Evolutionary conservation across 2,329 filamentous ascomycete species (phyloP).

Genomic region (Penicillium rolfsii): DNA sequence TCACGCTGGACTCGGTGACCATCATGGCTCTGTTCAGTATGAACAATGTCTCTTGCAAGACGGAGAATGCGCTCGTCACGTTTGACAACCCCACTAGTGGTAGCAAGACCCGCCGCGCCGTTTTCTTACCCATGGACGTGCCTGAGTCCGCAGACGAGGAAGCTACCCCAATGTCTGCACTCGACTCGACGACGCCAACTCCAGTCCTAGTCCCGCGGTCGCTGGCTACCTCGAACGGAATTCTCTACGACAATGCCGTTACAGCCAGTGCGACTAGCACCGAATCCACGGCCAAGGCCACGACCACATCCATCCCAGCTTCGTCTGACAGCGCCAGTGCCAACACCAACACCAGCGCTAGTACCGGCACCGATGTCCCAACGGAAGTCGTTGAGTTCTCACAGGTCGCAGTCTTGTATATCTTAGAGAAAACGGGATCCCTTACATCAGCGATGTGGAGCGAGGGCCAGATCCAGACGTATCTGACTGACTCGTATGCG

Average conservation of each 20-base stretch:
- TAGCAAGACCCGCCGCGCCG: constrained; percentile 35
- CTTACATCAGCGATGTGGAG: constrained; percentile 36
- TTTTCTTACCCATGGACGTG: constrained; percentile 10
- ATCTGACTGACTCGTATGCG: constrained; percentile 33
- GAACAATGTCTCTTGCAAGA: constrained; percentile 75
- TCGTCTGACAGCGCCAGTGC: constrained; percentile 1
- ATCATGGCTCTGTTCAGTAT: constrained; percentile 77
- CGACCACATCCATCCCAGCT: constrained; percentile 8
- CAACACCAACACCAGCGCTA: not conserved
- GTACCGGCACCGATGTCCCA: constrained; percentile 18
- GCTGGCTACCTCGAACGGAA: constrained; percentile 42
- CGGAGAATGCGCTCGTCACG: constrained; percentile 84
- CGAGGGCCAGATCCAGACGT: constrained; percentile 36
- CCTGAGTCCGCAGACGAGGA: constrained; percentile 5
- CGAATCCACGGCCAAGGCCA: constrained; percentile 20
- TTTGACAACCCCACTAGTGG: constrained; percentile 59
- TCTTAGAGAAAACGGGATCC: constrained; percentile 40
- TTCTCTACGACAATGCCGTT: constrained; percentile 37
- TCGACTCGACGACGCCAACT: not conserved
- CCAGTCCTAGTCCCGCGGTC: constrained; percentile 30
- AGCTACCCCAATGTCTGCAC: constrained; percentile 13
- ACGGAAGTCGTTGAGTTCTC: constrained; percentile 39
- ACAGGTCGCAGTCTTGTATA: constrained; percentile 47
- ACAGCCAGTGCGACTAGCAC: constrained; percentile 22
- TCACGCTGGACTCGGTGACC: constrained; percentile 70